Percentiles rank a stretch among this genome's conserved stretches.
Evolutionary conservation across 306 rosid genomes (phyloP).

Genomic region (Medicago truncatula): MtrunA17r5.0-ANR NC_053046.1:5377001-5377500

Average conservation of each 20-base stretch:
- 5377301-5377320: conserved; percentile 1
- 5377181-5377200: conserved; percentile 77
- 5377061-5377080: conserved; percentile 55
- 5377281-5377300: conserved; percentile 56
- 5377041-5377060: conserved; percentile 43
- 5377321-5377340: conserved; percentile 9
- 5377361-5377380: conserved; percentile 8
- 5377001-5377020: conserved; percentile 22
- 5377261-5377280: conserved; percentile 89
- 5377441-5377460: conserved; percentile 86
- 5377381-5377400: conserved; percentile 55
- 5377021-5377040: conserved; percentile 26
- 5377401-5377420: conserved; percentile 77
- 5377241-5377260: conserved; percentile 82
- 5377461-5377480: conserved; percentile 89
- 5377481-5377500: conserved; percentile 73
- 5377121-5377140: conserved; percentile 73
- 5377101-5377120: conserved; percentile 59
- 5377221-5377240: conserved; percentile 57
- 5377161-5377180: conserved; percentile 58
- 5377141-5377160: conserved; percentile 46
- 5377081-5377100: conserved; percentile 77
- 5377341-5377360: no score
- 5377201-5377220: conserved; percentile 74
- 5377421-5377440: conserved; percentile 65